Evolutionary conservation across 2,329 filamentous ascomycete genomes (phyloP).

Genomic region (Calonectria pteridis): DNA sequence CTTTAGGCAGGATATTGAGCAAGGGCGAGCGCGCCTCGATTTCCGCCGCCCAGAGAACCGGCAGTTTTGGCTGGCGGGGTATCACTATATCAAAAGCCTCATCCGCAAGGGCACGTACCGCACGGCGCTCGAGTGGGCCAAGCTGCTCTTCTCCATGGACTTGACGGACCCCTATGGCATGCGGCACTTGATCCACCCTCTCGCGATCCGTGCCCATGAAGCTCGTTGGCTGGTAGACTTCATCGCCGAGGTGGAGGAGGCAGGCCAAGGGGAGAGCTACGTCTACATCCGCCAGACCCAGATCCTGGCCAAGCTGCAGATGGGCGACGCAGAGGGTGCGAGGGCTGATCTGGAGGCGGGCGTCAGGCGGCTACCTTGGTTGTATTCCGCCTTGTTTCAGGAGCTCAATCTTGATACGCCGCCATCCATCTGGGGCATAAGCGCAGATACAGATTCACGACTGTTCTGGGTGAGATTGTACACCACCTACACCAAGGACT

Average conservation of each 20-base stretch:
- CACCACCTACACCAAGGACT: slow-evolving; percentile 79
- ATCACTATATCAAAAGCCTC: slow-evolving; percentile 88
- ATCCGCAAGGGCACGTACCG: slow-evolving; percentile 93
- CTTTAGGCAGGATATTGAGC: slow-evolving; percentile 80
- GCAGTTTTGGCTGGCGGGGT: slow-evolving; percentile 91
- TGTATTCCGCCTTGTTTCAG: slow-evolving; percentile 84
- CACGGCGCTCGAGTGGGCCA: slow-evolving; percentile 94
- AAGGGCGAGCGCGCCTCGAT: slow-evolving; percentile 84
- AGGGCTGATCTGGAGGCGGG: slow-evolving; percentile 74
- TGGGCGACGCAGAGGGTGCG: slow-evolving; percentile 75
- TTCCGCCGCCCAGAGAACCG: slow-evolving; percentile 89
- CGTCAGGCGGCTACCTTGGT: slow-evolving; percentile 84
- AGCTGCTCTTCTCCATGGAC: slow-evolving; percentile 82
- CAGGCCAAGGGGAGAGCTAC: slow-evolving; percentile 56
- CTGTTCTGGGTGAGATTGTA: slow-evolving; percentile 82
- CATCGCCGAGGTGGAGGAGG: slow-evolving; percentile 59
- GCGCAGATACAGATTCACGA: slow-evolving; percentile 71
- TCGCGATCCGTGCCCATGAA: slow-evolving; percentile 85
- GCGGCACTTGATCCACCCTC: slow-evolving; percentile 82
- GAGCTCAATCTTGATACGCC: slow-evolving; percentile 84
- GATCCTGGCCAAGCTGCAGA: slow-evolving; percentile 80
- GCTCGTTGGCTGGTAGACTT: slow-evolving; percentile 82
- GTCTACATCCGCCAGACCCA: slow-evolving; percentile 82
- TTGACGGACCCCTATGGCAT: slow-evolving; percentile 87
- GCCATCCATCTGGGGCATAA: slow-evolving; percentile 84